phyloP scores from a whole-genome alignment of 805 yeast genomes.

The Jamesozyma spencerorum region DNA sequence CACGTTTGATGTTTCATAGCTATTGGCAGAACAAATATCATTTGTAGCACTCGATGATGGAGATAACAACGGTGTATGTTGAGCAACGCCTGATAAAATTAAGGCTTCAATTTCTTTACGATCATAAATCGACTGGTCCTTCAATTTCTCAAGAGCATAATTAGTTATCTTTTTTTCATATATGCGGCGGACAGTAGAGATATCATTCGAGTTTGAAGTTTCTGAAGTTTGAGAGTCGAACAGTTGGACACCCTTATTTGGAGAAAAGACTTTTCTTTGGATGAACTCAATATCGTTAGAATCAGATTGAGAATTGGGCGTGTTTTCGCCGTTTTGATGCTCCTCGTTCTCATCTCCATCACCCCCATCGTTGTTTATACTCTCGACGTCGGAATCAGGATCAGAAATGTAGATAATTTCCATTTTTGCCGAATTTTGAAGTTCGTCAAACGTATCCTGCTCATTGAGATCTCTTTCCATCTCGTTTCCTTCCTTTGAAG shows the following conservation, averaged over 20 bases:
- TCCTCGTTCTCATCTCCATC: neutral
- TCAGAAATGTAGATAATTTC: constrained; percentile 11
- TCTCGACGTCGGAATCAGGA: constrained; percentile 4
- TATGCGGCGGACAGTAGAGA: constrained; percentile 5
- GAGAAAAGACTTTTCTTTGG: neutral
- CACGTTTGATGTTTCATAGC: constrained; percentile 21
- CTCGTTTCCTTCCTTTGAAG: neutral
- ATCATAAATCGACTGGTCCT: constrained; percentile 4
- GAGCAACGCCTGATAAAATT: constrained; percentile 17
- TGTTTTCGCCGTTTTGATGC: no score
- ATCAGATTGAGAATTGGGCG: neutral
- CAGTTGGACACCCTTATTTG: neutral
- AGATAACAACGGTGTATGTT: constrained; percentile 14
- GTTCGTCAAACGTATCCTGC: no score
- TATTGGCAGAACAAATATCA: constrained; percentile 20
- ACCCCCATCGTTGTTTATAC: neutral
- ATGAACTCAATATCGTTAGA: neutral
- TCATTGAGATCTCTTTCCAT: neutral
- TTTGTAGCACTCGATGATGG: constrained; percentile 21
- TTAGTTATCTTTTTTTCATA: constrained; percentile 13
- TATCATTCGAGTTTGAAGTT: neutral
- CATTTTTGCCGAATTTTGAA: constrained; percentile 6
- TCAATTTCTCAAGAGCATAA: constrained; percentile 8
- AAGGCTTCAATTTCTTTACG: constrained; percentile 9
- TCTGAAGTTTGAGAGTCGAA: neutral